Evolutionary conservation across 352 stramenopile species (phyloP).

Genomic region (Phytophthora colocasiae): DNA sequence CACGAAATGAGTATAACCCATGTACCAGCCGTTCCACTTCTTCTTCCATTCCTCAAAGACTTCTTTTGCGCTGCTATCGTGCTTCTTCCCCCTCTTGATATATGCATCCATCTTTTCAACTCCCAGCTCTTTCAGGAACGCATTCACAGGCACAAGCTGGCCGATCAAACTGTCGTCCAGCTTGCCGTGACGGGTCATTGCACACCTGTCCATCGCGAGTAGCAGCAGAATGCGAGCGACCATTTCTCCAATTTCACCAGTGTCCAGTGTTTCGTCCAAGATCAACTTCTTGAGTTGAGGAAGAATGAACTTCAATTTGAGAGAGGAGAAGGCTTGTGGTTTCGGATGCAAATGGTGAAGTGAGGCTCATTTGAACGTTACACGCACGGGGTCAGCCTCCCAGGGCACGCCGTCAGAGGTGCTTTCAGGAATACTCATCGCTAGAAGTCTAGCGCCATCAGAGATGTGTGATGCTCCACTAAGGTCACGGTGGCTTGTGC

Average conservation of each 20-base stretch:
- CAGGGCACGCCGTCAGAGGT: too few species aligned
- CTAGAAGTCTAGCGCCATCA: too few species aligned
- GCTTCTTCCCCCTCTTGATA: background rate
- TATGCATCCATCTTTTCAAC: background rate
- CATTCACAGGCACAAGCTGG: slow-evolving; percentile 5
- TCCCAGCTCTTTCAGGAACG: slow-evolving; percentile 1
- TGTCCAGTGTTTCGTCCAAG: slow-evolving; percentile 9
- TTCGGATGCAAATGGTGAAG: too few species aligned
- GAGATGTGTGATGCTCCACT: too few species aligned
- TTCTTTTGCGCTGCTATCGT: background rate
- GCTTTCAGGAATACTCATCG: too few species aligned
- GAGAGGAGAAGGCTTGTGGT: too few species aligned
- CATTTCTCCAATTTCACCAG: slow-evolving; percentile 3
- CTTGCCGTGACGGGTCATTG: background rate
- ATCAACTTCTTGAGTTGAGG: slow-evolving; percentile 14
- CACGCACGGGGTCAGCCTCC: too few species aligned
- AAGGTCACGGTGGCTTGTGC: too few species aligned
- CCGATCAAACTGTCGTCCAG: background rate
- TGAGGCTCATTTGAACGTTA: too few species aligned
- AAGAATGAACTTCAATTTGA: slow-evolving; percentile 1
- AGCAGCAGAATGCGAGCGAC: slow-evolving; percentile 21
- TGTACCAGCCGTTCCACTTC: slow-evolving; percentile 26
- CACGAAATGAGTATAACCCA: slow-evolving; percentile 47
- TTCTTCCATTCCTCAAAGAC: slow-evolving; percentile 7
- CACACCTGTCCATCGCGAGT: slow-evolving; percentile 16